phyloP scores from a whole-genome alignment of 2,329 filamentous ascomycete genomes.

The Ophiostoma novo-ulmi region DNA sequence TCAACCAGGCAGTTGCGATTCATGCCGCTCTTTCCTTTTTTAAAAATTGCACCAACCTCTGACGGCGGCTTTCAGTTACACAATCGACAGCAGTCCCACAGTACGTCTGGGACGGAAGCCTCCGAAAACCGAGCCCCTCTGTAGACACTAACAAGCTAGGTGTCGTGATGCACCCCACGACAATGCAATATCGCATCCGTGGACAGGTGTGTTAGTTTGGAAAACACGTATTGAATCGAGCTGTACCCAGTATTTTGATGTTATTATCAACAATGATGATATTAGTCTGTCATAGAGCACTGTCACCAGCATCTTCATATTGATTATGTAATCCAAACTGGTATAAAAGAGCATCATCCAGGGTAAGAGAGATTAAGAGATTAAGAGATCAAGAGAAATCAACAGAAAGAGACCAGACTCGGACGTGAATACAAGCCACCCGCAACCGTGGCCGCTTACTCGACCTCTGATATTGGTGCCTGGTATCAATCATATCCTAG shows the following conservation, averaged over 20 bases:
- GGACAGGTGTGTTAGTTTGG: not conserved
- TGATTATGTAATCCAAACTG: no score
- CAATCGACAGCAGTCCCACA: not conserved
- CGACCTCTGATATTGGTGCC: not conserved
- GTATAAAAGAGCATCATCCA: no score
- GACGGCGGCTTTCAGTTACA: not conserved
- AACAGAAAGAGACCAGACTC: no score
- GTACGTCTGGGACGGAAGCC: slow-evolving; percentile 16
- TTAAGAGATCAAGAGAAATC: not conserved
- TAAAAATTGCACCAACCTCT: not conserved
- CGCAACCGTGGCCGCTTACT: not conserved
- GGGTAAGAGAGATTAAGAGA: not conserved
- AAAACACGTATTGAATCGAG: not conserved
- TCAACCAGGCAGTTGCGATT: not conserved
- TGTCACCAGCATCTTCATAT: no score
- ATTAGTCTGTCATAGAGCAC: not conserved
- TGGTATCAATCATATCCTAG: not conserved
- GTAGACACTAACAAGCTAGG: not conserved
- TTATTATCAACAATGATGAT: not conserved
- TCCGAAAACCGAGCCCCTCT: slow-evolving; percentile 19
- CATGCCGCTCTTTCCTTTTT: not conserved
- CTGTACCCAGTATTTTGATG: not conserved
- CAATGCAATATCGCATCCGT: not conserved
- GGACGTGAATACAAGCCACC: not conserved
- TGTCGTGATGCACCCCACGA: slow-evolving; percentile 8